Conservation (phyloP, 495 filamentous ascomycete species). For the Viridothelium virens region DNA sequence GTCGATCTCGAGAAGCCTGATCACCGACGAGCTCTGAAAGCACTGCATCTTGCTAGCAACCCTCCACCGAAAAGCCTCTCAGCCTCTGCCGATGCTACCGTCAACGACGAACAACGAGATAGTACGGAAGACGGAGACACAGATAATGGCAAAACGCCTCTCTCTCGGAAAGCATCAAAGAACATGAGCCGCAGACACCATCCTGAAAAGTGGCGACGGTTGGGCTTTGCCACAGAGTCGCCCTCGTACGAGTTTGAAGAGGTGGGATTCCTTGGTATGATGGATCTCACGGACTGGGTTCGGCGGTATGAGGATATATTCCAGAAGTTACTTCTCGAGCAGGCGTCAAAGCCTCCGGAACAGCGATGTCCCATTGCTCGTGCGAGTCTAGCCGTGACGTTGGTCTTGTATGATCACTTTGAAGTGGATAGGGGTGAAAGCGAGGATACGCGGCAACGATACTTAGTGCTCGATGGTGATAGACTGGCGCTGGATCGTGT, state of each 20-base stretch:
- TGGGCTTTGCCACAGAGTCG: constrained; percentile 88
- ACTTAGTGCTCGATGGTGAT: background rate
- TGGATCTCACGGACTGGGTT: constrained; percentile 93
- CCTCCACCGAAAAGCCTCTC: constrained; percentile 46
- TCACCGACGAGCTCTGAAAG: constrained; percentile 78
- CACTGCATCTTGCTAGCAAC: constrained; percentile 73
- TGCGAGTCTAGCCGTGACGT: constrained; percentile 79
- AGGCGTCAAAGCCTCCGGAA: constrained; percentile 61
- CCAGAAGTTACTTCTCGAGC: constrained; percentile 80
- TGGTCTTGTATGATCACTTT: constrained; percentile 89
- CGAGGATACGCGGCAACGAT: constrained; percentile 9
- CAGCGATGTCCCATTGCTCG: constrained; percentile 83
- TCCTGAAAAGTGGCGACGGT: constrained; percentile 85
- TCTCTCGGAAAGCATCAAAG: constrained; percentile 25
- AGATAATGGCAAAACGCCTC: constrained; percentile 38
- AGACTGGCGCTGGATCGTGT: constrained; percentile 52
- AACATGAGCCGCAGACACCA: constrained; percentile 51
- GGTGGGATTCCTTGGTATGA: constrained; percentile 88
- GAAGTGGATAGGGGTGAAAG: constrained; percentile 61
- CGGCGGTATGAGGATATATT: constrained; percentile 84
- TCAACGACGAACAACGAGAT: background rate
- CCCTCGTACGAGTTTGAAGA: constrained; percentile 77
- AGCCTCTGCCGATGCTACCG: background rate
- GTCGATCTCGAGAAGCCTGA: constrained; percentile 82
- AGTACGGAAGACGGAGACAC: constrained; percentile 20